These are phyloP conservation scores for Lentinula aciculospora DNA, from an alignment of 768 basidiomycete species.

Conservation along the genomic window DNA sequence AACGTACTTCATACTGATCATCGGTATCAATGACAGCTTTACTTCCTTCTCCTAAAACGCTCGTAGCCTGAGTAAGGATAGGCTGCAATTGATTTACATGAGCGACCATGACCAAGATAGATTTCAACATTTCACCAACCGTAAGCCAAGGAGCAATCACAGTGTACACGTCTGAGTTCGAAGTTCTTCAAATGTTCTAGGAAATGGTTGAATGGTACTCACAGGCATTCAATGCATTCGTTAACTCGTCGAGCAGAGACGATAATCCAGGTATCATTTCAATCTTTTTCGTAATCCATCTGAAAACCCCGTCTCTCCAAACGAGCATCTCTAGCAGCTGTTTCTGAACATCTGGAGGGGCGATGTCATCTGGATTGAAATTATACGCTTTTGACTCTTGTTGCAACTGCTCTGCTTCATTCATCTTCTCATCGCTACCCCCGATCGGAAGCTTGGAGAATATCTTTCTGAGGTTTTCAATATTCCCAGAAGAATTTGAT, in stretches of 20 bases:
- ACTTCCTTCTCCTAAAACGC: conserved; percentile 53
- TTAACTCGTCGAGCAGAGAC: conserved; percentile 52
- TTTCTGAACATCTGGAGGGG: conserved; percentile 58
- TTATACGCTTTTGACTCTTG: conserved; percentile 51
- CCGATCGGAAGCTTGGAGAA: conserved; percentile 46
- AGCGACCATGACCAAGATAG: neutral
- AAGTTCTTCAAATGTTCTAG: neutral
- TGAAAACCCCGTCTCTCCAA: conserved; percentile 60
- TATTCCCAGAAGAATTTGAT: conserved; percentile 23
- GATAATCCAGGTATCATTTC: conserved; percentile 61
- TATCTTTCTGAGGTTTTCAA: conserved; percentile 34
- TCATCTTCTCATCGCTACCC: conserved; percentile 45
- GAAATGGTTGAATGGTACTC: conserved; percentile 13
- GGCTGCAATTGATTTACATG: conserved; percentile 34
- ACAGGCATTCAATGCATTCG: conserved; percentile 66
- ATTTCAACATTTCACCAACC: conserved; percentile 25
- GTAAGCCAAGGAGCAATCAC: conserved; percentile 61
- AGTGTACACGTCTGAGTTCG: conserved; percentile 52
- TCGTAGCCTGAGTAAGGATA: conserved; percentile 51
- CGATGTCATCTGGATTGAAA: conserved; percentile 57
- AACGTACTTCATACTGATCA: conserved; percentile 56
- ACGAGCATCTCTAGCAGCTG: conserved; percentile 50
- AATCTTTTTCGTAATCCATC: conserved; percentile 47
- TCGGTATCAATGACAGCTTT: conserved; percentile 64
- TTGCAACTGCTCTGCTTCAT: conserved; percentile 51